Base-by-base conservation (phyloP, 257 asterid genomes). In the Nicotiana tomentosiformis region DNA sequence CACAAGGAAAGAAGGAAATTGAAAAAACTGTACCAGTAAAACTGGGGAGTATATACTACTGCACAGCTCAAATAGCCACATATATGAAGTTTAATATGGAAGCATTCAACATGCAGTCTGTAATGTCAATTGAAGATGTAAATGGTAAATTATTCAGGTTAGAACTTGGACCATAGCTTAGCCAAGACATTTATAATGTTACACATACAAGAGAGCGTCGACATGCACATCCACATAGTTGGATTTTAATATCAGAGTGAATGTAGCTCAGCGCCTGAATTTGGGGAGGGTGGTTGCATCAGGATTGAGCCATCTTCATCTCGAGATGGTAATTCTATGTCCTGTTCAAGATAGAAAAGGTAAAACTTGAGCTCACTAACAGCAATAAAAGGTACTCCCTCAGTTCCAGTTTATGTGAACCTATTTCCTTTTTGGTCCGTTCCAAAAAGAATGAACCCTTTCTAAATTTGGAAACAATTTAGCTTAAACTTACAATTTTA, bases 221-320 rank as follows among this genome's bases (percentile, higher is more conserved):
- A 35, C 55, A 43, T 15, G 33, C 49, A 10, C 20, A 53, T 51
- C 5, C 33, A 51, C 4, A 9, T 35, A 53, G 64, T 43, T 81
- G 76, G 33, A 17, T 51, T 18, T 39, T 46, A 33, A 10, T 0
- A 29, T 81, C 56, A 81, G 17, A 81, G 78, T 4, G 84, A 51
- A 65, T 66, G 78, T 10, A 81, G 78, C n/a, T 66, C 84, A 18
- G 53, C 55, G 43, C 64, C 64, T 39, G 82, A 18, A 66, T 10
- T 81, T 0, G 84, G 67, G 18, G 84, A 81, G 33, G 64, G 67
- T 32, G 33, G 84, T 81, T 66, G 57, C 84, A 81, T 81, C 53
- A 51, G 51, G 53, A 81, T 66, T 37, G 84, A 65, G 32, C 77
- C 84, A 1, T 81, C 78, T 16, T 81, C 78, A 30, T 81, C 84